Percentiles rank a stretch among this genome's conserved stretches.
Evolutionary conservation across 495 filamentous ascomycete species (phyloP).

Genomic region (Xylaria grammica): DNA sequence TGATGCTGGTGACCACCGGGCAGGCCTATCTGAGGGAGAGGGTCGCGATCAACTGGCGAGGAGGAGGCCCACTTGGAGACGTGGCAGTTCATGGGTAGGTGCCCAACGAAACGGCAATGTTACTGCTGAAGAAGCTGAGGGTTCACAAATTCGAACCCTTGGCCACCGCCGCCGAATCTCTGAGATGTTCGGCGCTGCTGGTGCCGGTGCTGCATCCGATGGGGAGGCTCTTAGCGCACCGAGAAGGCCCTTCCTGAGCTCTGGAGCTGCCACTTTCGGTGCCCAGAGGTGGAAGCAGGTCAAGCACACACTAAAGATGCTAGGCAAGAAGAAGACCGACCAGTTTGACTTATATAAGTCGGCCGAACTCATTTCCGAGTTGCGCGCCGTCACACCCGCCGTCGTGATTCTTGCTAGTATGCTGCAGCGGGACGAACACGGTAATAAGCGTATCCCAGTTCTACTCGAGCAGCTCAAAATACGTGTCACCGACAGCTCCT

Average conservation of each 20-base stretch:
- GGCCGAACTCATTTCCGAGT: slow-evolving; percentile 92
- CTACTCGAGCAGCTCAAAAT: slow-evolving; percentile 95
- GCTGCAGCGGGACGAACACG: slow-evolving; percentile 96
- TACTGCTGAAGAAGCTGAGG: slow-evolving; percentile 50
- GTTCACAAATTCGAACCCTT: slow-evolving; percentile 61
- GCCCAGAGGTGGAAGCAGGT: slow-evolving; percentile 86
- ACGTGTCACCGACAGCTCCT: slow-evolving; percentile 75
- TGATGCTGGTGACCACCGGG: slow-evolving; percentile 69
- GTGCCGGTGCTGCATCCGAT: slow-evolving; percentile 52
- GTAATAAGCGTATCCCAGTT: slow-evolving; percentile 91
- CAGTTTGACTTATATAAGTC: slow-evolving; percentile 93
- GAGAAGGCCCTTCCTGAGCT: slow-evolving; percentile 56
- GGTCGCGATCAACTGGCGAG: slow-evolving; percentile 73
- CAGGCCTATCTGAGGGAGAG: slow-evolving; percentile 87
- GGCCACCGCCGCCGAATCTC: slow-evolving; percentile 79
- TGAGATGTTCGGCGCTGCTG: slow-evolving; percentile 60
- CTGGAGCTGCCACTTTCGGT: slow-evolving; percentile 75
- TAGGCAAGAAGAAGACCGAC: slow-evolving; percentile 83
- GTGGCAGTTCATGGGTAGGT: slow-evolving; percentile 60
- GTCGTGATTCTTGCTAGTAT: slow-evolving; percentile 93
- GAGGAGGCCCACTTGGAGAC: slow-evolving; percentile 58
- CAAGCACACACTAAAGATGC: slow-evolving; percentile 80
- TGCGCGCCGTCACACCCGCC: slow-evolving; percentile 88
- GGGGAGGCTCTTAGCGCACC: slow-evolving; percentile 52
- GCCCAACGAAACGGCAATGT: slow-evolving; percentile 38